These are phyloP conservation scores for Opeltia flavorubescens DNA, from an alignment of 495 filamentous ascomycete species.

Conservation along the genomic window DNA sequence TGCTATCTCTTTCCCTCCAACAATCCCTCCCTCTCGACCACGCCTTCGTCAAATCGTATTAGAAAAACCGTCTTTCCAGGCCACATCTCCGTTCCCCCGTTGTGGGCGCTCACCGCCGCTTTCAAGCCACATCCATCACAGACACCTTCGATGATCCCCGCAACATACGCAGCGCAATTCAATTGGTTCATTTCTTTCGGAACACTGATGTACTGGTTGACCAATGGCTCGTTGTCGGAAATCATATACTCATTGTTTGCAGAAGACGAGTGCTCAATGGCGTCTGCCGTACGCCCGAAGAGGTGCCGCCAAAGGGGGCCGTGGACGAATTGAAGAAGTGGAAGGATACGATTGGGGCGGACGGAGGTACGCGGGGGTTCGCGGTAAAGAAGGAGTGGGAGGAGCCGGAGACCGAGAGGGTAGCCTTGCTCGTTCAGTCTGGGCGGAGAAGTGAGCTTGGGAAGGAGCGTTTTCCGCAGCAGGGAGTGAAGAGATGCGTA, in stretches of 20 bases:
- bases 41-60: conserved; percentile 74
- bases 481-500: background rate
- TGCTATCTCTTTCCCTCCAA: conserved; percentile 33
- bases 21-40: conserved; percentile 80
- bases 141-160: conserved; percentile 88
- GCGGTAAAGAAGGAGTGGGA: conserved; percentile 84
- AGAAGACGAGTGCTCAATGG: conserved; percentile 76
- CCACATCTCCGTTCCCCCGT: conserved; percentile 73
- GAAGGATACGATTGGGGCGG: conserved; percentile 77
- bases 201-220: conserved; percentile 84
- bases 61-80: conserved; percentile 91
- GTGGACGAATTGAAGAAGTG: conserved; percentile 88
- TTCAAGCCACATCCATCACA: conserved; percentile 85
- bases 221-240: conserved; percentile 87
- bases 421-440: conserved; percentile 92
- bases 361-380: conserved; percentile 56
- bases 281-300: conserved; percentile 78
- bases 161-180: conserved; percentile 92
- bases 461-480: background rate
- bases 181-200: conserved; percentile 90
- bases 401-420: conserved; percentile 82
- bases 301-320: conserved; percentile 82
- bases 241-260: conserved; percentile 88
- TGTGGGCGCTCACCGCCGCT: conserved; percentile 83
- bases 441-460: conserved; percentile 4